Conservation (phyloP, 768 basidiomycete genomes). For the Filobasidium floriforme region DNA sequence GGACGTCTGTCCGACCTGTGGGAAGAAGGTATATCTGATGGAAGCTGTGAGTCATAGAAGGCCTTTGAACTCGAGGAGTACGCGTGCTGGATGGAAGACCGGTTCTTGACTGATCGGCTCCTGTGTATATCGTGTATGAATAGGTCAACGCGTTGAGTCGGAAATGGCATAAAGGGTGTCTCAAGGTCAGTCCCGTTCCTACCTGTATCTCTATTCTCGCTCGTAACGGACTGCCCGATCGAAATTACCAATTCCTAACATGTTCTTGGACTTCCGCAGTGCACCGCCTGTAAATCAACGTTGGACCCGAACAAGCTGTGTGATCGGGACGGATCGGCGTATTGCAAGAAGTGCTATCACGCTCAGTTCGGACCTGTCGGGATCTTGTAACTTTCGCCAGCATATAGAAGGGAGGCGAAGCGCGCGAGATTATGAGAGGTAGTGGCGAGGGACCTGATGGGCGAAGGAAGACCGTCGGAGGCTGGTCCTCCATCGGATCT, state of each 20-base stretch:
- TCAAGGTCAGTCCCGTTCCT: constrained; percentile 13
- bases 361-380: constrained; percentile 10
- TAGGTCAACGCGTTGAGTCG: constrained; percentile 7
- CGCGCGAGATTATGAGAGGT: too few relatives aligned
- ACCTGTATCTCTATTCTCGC: not conserved
- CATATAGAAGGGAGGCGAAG: too few relatives aligned
- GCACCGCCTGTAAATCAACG: constrained; percentile 31
- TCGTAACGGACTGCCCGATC: not conserved
- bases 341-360: constrained; percentile 19
- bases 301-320: constrained; percentile 38
- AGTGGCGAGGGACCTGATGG: too few relatives aligned
- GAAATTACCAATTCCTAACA: not conserved
- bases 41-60: not conserved
- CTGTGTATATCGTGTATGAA: too few relatives aligned
- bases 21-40: constrained; percentile 1
- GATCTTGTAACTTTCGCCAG: not conserved
- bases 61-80: not conserved
- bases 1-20: not conserved
- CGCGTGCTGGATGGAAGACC: too few relatives aligned
- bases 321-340: constrained; percentile 25
- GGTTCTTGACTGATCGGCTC: too few relatives aligned
- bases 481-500: too few relatives aligned
- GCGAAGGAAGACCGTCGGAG: too few relatives aligned
- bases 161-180: constrained; percentile 35
- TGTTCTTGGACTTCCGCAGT: constrained; percentile 6